A percentile compares a stretch with the other conserved stretches of the same genome.
These are phyloP conservation scores for Yamadazyma ubonensis DNA, from an alignment of 805 yeast species.

Conservation along the genomic window DNA sequence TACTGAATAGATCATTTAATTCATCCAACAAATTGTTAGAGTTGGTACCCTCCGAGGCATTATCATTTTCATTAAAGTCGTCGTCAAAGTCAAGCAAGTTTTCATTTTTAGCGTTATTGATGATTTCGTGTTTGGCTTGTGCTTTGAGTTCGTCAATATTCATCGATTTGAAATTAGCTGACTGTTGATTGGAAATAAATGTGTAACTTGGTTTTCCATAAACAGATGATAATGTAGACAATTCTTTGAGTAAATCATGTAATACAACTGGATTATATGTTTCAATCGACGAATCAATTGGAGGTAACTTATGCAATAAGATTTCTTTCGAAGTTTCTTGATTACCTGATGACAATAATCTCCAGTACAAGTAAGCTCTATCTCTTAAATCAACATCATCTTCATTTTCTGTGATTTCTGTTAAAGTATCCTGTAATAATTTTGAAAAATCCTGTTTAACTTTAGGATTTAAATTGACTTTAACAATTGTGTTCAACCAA, in stretches of 20 bases:
- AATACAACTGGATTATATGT: conserved; percentile 66
- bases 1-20: conserved; percentile 64
- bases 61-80: conserved; percentile 38
- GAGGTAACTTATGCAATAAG: conserved; percentile 63
- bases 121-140: conserved; percentile 74
- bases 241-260: conserved; percentile 66
- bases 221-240: conserved; percentile 84
- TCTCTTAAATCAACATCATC: conserved; percentile 79
- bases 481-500: conserved; percentile 61
- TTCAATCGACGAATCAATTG: conserved; percentile 70
- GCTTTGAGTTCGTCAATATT: conserved; percentile 71
- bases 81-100: conserved; percentile 85
- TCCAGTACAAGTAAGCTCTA: conserved; percentile 77
- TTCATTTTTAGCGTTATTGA: conserved; percentile 64
- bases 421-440: conserved; percentile 57
- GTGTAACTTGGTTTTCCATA: conserved; percentile 78
- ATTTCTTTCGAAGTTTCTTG: conserved; percentile 48
- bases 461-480: conserved; percentile 36
- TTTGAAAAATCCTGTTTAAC: conserved; percentile 28
- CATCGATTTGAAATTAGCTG: conserved; percentile 26
- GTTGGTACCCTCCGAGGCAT: conserved; percentile 15
- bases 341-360: conserved; percentile 55
- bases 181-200: conserved; percentile 46
- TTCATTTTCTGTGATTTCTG: conserved; percentile 59
- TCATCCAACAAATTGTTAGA: conserved; percentile 59